Base-by-base conservation (phyloP, 345 rosid genomes). In the Capsella bursapastoris region DNA sequence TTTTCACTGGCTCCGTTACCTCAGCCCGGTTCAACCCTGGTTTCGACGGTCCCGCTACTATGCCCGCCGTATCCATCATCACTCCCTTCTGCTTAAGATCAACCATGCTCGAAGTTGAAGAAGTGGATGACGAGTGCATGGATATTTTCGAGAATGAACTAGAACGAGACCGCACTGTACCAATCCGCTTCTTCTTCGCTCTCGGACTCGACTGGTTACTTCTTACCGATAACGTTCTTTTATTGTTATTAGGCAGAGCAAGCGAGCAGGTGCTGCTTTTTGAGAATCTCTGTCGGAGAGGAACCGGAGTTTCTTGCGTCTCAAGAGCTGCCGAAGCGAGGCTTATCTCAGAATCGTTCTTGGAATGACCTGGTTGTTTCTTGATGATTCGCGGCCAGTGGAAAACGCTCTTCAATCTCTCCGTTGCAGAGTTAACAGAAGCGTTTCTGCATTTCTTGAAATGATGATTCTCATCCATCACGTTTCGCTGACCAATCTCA, bases 131-230 rank as follows among this genome's bases (percentile, higher is more conserved):
- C 31, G 82, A 78, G 58, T 73, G 75, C 41, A 88, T 64, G 12
- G 94, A 86, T 47, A 94, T 83, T 70, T 86, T 85, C 1, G 97
- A 93, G 40, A 89, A 87, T 4, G 98, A 93, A 55, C 88, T 89
- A 13, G 95, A 91, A 6, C 89, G 88, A n/a, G 92, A 83, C 55
- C 91, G 81, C 29, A 84, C 80, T 11, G 84, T 75, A 66, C 84
- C 74, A 82, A 47, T 11, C 85, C 92, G 61, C 55, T 86, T 93
- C 83, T 91, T 91, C 85, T 86, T 86, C 31, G 90, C 87, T 13
- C 83, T 83, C 27, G 96, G 97, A 66, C 97, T 93, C 9, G 96
- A 86, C 66, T 81, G 89, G 73, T 82, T 82, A 52, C 97, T 90
- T 83, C 98, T 84, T 22, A 89, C 97, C 1, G 96, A 81, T 12